A percentile compares a stretch with the other conserved stretches of the same genome.
These are phyloP conservation scores for Neonothopanus nambi DNA, from an alignment of 1,284 basidiomycete genomes.

Conservation along the genomic window DNA sequence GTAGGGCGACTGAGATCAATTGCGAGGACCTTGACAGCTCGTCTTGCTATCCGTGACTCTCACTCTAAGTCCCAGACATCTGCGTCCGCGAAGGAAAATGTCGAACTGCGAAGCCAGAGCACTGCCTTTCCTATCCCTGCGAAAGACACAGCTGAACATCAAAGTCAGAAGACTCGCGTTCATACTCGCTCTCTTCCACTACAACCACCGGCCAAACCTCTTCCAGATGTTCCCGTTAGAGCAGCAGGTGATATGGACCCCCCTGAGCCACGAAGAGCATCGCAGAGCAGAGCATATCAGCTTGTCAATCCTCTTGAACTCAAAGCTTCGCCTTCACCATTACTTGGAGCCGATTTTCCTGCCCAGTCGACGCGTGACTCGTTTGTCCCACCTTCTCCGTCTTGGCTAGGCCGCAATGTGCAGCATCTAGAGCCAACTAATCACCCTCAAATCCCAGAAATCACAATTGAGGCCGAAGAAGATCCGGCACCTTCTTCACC, in stretches of 20 bases:
- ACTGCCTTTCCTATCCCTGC: too few species aligned
- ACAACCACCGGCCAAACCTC: conserved; percentile 1
- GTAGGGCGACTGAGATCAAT: too few species aligned
- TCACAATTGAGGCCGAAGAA: too few species aligned
- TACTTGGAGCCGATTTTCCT: conserved; percentile 23
- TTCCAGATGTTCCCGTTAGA: conserved; percentile 1
- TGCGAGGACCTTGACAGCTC: too few species aligned
- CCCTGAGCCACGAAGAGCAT: too few species aligned
- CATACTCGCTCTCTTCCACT: not conserved
- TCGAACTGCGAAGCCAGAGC: too few species aligned
- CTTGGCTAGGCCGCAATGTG: conserved; percentile 61
- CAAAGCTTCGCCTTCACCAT: conserved; percentile 44
- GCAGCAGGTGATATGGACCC: not conserved
- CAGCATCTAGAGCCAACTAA: conserved; percentile 34
- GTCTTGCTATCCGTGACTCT: too few species aligned
- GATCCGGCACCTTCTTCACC: conserved; percentile 21
- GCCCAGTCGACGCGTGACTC: conserved; percentile 39
- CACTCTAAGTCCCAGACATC: too few species aligned
- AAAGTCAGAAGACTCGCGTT: not conserved
- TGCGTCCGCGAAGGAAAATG: too few species aligned
- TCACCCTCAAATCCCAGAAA: too few species aligned
- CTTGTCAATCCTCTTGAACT: conserved; percentile 49
- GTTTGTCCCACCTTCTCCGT: conserved; percentile 48
- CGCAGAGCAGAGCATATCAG: conserved; percentile 34
- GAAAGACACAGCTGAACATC: too few species aligned